Conservation (phyloP, 2,329 filamentous ascomycete species). For the Endocalyx cinctus region DNA sequence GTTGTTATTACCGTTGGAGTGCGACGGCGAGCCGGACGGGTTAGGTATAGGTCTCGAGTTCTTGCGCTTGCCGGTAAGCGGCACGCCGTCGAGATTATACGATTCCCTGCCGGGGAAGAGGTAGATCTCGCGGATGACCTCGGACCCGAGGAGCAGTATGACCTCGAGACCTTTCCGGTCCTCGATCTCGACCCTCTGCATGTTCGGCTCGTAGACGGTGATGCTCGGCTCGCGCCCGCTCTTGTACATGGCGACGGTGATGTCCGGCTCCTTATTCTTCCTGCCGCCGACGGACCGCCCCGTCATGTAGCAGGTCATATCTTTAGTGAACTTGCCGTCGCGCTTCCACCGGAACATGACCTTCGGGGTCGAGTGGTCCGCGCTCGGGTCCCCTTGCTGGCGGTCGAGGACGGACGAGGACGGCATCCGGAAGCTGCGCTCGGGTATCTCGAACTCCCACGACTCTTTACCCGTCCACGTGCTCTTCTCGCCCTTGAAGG, state of each 20-base stretch:
- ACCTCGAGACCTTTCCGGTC: slow-evolving; percentile 92
- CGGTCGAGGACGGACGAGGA: slow-evolving; percentile 75
- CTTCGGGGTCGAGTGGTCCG: slow-evolving; percentile 59
- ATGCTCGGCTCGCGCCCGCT: slow-evolving; percentile 59
- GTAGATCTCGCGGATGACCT: slow-evolving; percentile 63
- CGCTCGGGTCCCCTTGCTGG: slow-evolving; percentile 56
- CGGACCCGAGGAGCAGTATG: slow-evolving; percentile 61
- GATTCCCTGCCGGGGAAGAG: slow-evolving; percentile 62
- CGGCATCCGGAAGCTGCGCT: slow-evolving; percentile 76
- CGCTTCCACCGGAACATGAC: slow-evolving; percentile 85
- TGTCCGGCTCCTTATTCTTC: slow-evolving; percentile 89
- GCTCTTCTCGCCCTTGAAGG: slow-evolving; percentile 65
- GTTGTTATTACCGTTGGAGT: background rate
- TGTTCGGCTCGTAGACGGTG: slow-evolving; percentile 89
- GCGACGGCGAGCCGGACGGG: slow-evolving; percentile 13
- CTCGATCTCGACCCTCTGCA: slow-evolving; percentile 85
- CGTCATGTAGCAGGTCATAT: slow-evolving; percentile 83
- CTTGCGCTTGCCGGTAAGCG: slow-evolving; percentile 30
- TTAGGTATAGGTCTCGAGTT: slow-evolving; percentile 37
- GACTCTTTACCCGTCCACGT: slow-evolving; percentile 75
- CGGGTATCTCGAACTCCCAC: slow-evolving; percentile 92
- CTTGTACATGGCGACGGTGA: slow-evolving; percentile 85
- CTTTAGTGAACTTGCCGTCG: slow-evolving; percentile 79
- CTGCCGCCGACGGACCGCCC: slow-evolving; percentile 70
- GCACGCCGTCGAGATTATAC: slow-evolving; percentile 66